Percentiles rank a stretch among this genome's conserved stretches.
phyloP scores from a whole-genome alignment of 345 rosid genomes.

The Microthlaspi erraticum region DNA sequence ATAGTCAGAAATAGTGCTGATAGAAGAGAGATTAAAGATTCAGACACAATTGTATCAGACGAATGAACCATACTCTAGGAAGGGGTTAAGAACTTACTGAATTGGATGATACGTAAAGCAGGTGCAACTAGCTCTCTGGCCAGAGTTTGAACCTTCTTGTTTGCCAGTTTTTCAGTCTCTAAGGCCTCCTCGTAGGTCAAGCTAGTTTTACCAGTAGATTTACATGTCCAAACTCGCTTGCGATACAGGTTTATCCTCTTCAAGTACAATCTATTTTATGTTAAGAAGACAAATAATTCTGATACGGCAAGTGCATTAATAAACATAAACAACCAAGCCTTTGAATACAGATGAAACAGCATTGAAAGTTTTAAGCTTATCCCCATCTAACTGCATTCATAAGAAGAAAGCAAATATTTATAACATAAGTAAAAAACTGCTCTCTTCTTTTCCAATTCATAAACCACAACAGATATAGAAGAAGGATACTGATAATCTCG shows the following conservation, averaged over 20 bases:
- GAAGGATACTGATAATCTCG: slow-evolving; percentile 85
- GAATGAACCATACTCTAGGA: slow-evolving; percentile 24
- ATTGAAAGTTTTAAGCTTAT: neutral
- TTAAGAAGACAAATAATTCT: slow-evolving; percentile 49
- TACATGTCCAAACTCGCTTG: slow-evolving; percentile 83
- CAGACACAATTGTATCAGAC: slow-evolving; percentile 3
- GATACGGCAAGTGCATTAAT: neutral
- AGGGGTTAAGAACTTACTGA: slow-evolving; percentile 58
- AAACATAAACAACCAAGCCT: slow-evolving; percentile 38
- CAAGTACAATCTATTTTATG: slow-evolving; percentile 65
- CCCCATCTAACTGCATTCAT: neutral
- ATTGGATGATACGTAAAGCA: slow-evolving; percentile 72
- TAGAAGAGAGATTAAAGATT: neutral
- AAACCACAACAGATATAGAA: slow-evolving; percentile 7
- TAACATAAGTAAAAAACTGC: slow-evolving; percentile 15
- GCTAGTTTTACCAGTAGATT: slow-evolving; percentile 78
- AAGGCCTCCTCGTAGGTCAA: slow-evolving; percentile 96
- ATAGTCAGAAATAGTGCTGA: slow-evolving; percentile 17
- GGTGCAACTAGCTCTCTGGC: slow-evolving; percentile 74
- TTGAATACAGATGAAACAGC: slow-evolving; percentile 24
- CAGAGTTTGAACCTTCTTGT: slow-evolving; percentile 76
- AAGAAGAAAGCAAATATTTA: neutral
- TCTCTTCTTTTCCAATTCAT: slow-evolving; percentile 4
- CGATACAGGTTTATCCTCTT: slow-evolving; percentile 78
- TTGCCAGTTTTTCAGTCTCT: slow-evolving; percentile 79